phyloP scores from a whole-genome alignment of 1,139 yeast species.

The Suhomyces yuchorum region DNA sequence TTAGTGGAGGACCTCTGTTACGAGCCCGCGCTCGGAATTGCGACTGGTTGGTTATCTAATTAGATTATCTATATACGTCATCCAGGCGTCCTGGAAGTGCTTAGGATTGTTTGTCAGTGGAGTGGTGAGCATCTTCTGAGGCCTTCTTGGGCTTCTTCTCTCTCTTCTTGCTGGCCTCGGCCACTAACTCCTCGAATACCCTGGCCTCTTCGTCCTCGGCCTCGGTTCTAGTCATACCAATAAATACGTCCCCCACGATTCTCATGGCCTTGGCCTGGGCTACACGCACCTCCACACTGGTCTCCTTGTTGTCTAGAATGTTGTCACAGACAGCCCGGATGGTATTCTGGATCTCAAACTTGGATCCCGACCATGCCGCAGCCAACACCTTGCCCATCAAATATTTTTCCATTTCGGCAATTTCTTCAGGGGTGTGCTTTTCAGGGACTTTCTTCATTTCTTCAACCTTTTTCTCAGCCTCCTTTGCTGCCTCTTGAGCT shows the following conservation, averaged over 20 bases:
- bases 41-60: not conserved
- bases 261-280: conserved; percentile 81
- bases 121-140: not conserved
- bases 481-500: conserved; percentile 14
- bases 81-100: no score
- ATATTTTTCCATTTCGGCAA: conserved; percentile 83
- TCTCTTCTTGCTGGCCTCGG: conserved; percentile 86
- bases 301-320: conserved; percentile 66
- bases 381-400: conserved; percentile 88
- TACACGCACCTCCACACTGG: conserved; percentile 54
- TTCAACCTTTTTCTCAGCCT: conserved; percentile 15
- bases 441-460: conserved; percentile 31
- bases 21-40: not conserved
- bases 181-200: conserved; percentile 86
- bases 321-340: conserved; percentile 82
- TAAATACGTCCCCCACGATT: conserved; percentile 74
- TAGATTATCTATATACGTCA: conserved; percentile 2
- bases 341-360: conserved; percentile 86
- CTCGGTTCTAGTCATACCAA: conserved; percentile 65
- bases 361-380: conserved; percentile 96
- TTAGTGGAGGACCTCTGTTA: not conserved
- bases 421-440: conserved; percentile 74
- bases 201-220: conserved; percentile 92
- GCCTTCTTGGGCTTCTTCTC: conserved; percentile 41
- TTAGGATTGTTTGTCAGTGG: no score